Evolutionary conservation across 179 eudicot species (phyloP).

Genomic region (Silene vulgaris): DNA sequence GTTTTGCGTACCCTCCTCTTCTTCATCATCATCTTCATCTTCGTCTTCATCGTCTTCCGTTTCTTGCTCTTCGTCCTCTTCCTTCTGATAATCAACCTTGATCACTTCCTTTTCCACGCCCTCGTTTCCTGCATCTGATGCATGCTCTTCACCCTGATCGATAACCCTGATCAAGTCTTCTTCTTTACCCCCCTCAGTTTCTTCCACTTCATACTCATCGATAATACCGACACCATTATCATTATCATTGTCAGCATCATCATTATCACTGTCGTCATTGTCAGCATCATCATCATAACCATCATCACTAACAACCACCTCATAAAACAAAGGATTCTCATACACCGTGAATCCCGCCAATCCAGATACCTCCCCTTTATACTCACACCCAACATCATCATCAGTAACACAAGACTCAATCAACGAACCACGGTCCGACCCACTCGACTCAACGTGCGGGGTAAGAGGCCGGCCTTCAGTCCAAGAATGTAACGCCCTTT

Average conservation of each 20-base stretch:
- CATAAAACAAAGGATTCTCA: constrained; percentile 24
- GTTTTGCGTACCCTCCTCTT: neutral
- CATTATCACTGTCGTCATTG: neutral
- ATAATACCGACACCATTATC: neutral
- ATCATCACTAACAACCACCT: neutral
- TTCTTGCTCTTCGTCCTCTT: neutral
- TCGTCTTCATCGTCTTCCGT: neutral
- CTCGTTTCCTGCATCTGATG: neutral
- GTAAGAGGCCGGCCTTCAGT: neutral
- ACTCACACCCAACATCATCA: constrained; percentile 4
- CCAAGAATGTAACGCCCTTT: constrained; percentile 19
- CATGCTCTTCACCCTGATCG: constrained; percentile 3
- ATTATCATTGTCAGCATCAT: neutral
- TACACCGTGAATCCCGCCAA: constrained; percentile 17
- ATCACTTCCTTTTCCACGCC: constrained; percentile 6
- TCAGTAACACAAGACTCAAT: constrained; percentile 21
- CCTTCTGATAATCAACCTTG: constrained; percentile 1
- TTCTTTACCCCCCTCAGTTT: neutral
- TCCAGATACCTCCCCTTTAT: neutral
- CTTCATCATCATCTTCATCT: neutral
- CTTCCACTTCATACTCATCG: neutral
- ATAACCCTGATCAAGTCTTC: neutral
- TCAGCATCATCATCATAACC: neutral
- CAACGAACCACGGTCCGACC: constrained; percentile 12
- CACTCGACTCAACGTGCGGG: neutral